A percentile compares a stretch with the other conserved stretches of the same genome.
phyloP scores from a whole-genome alignment of 1,284 basidiomycete species.

The Peniophora sp. region DNA sequence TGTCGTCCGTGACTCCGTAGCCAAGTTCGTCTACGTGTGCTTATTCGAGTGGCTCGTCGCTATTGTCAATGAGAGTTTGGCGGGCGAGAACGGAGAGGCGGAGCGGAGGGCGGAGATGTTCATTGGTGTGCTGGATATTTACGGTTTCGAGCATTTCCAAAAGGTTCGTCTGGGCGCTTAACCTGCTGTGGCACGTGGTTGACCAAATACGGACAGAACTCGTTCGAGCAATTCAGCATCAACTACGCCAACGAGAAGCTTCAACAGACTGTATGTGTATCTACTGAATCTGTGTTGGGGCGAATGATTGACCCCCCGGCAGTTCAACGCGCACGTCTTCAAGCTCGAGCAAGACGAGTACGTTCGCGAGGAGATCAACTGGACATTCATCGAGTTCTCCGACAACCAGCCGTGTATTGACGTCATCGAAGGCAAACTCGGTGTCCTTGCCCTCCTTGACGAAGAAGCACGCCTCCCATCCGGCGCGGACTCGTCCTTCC shows the following conservation, averaged over 20 bases:
- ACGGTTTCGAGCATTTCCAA: constrained; percentile 96
- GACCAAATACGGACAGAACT: constrained; percentile 52
- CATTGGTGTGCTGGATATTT: constrained; percentile 97
- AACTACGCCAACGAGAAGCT: constrained; percentile 99
- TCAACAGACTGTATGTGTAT: constrained; percentile 73
- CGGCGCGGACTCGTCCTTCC: constrained; percentile 88
- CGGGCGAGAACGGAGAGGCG: constrained; percentile 84
- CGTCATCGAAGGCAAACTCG: constrained; percentile 95
- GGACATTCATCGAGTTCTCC: constrained; percentile 99
- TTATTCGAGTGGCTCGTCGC: constrained; percentile 98
- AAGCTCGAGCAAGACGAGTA: constrained; percentile 99
- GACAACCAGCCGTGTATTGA: constrained; percentile 99
- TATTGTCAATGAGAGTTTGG: constrained; percentile 93
- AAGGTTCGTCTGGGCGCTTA: constrained; percentile 43
- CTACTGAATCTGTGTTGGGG: not conserved
- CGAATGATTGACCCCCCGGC: constrained; percentile 10
- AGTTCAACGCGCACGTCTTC: constrained; percentile 99
- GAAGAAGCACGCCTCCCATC: constrained; percentile 97
- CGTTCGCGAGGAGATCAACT: constrained; percentile 96
- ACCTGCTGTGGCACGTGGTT: constrained; percentile 7
- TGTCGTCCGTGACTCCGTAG: constrained; percentile 94
- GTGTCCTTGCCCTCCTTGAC: constrained; percentile 90
- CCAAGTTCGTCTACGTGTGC: constrained; percentile 98
- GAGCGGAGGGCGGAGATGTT: constrained; percentile 90
- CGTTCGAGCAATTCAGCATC: constrained; percentile 99